Evolutionary conservation across 257 asterid genomes (phyloP).

Genomic region (Cynanchum wilfordii): DNA sequence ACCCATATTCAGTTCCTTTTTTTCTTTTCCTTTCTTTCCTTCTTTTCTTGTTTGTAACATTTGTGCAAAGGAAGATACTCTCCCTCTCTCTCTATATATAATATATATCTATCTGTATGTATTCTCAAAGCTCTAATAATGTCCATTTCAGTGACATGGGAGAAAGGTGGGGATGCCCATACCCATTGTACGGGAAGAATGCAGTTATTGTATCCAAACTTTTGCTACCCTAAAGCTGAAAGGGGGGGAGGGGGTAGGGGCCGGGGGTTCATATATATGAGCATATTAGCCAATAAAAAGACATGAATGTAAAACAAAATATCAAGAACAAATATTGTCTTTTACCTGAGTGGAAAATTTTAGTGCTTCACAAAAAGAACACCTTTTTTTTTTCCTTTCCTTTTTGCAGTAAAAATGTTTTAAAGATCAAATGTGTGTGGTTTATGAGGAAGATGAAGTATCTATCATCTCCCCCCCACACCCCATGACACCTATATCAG

Average conservation of each 20-base stretch:
- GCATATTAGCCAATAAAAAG: background rate
- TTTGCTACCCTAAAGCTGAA: background rate
- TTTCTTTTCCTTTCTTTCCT: background rate
- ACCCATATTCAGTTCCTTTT: background rate
- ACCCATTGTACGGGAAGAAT: slow-evolving; percentile 9
- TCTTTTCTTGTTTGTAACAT: background rate
- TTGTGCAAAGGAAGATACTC: slow-evolving; percentile 4
- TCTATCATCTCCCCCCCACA: background rate
- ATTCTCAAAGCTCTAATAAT: background rate
- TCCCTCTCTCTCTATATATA: too few species aligned
- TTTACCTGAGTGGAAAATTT: background rate
- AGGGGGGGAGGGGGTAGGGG: background rate
- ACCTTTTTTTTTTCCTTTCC: too few species aligned
- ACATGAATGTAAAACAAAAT: slow-evolving; percentile 3
- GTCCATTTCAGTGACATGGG: slow-evolving; percentile 3
- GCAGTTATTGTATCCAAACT: slow-evolving; percentile 7
- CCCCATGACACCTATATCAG: too few species aligned
- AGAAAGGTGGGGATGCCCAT: slow-evolving; percentile 7
- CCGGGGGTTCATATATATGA: background rate
- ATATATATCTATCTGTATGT: background rate
- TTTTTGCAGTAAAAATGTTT: background rate
- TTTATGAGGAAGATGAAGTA: slow-evolving; percentile 6
- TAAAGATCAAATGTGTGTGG: slow-evolving; percentile 19
- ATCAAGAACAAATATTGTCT: background rate
- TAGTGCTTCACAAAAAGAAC: background rate